These are phyloP conservation scores for Nelumbo lutea DNA, from an alignment of 164 flowering plant genomes.

Conservation along the genomic window DNA sequence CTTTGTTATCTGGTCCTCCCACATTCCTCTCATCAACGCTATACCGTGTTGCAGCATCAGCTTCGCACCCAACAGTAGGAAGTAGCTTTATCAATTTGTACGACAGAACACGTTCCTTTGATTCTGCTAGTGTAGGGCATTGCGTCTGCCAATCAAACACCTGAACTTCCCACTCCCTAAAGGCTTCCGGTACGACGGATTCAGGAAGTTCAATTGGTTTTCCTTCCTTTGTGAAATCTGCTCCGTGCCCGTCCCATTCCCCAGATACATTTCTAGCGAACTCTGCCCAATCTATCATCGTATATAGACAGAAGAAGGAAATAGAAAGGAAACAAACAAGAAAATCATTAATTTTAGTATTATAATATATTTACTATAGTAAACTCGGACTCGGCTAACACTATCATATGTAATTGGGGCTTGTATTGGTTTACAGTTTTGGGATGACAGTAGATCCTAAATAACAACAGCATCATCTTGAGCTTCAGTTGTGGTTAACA, in stretches of 20 bases:
- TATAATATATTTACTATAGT: too few relatives aligned
- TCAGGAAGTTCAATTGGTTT: constrained; percentile 82
- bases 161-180: constrained; percentile 89
- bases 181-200: constrained; percentile 83
- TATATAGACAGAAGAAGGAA: background rate
- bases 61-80: constrained; percentile 98
- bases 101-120: constrained; percentile 25
- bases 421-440: background rate
- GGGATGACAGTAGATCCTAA: background rate
- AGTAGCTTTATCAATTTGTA: constrained; percentile 75
- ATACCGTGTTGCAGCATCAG: constrained; percentile 90
- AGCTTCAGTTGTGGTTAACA: too few relatives aligned
- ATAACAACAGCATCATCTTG: background rate
- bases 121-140: constrained; percentile 79
- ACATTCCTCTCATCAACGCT: constrained; percentile 53
- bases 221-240: constrained; percentile 72
- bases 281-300: constrained; percentile 53
- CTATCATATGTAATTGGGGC: background rate
- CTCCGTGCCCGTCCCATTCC: constrained; percentile 96
- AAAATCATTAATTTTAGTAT: background rate
- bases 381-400: background rate
- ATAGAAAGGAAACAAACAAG: background rate
- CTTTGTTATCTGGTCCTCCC: constrained; percentile 33
- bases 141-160: constrained; percentile 98
- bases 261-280: constrained; percentile 78